phyloP scores from a whole-genome alignment of 352 stramenopile genomes.

The Globisporangium perplexum region DNA sequence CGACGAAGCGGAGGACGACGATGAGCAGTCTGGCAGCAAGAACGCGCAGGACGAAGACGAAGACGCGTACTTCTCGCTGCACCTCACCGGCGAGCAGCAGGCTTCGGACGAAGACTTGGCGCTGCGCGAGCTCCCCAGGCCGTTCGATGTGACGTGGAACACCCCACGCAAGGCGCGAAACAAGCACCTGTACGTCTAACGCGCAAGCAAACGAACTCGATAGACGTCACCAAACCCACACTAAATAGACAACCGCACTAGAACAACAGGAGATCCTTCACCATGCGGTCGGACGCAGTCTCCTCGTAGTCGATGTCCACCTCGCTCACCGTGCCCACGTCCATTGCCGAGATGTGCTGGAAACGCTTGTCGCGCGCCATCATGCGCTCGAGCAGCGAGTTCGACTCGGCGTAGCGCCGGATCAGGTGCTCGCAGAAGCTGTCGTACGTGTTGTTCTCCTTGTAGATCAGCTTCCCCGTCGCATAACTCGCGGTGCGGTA shows the following conservation, averaged over 20 bases:
- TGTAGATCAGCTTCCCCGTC: constrained; percentile 80
- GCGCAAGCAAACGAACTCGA: neutral
- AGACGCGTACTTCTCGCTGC: constrained; percentile 47
- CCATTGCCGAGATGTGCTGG: constrained; percentile 33
- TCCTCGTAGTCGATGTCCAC: constrained; percentile 39
- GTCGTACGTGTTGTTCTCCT: constrained; percentile 87
- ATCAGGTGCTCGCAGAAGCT: constrained; percentile 88
- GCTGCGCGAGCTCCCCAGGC: constrained; percentile 35
- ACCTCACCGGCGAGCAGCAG: constrained; percentile 25
- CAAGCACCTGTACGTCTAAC: constrained; percentile 78
- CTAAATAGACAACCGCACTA: constrained; percentile 28
- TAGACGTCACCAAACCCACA: constrained; percentile 5
- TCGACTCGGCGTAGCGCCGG: constrained; percentile 80
- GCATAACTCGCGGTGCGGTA: constrained; percentile 83
- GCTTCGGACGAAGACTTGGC: constrained; percentile 31
- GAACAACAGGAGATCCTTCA: constrained; percentile 84
- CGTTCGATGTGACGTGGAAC: constrained; percentile 78
- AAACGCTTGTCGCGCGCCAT: constrained; percentile 79
- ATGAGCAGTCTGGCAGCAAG: constrained; percentile 14
- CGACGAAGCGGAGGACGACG: constrained; percentile 12
- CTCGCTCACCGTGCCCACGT: constrained; percentile 24
- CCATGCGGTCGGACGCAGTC: constrained; percentile 75
- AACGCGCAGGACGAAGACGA: constrained; percentile 25
- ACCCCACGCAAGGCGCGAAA: constrained; percentile 46
- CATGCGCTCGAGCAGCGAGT: constrained; percentile 75